Evolutionary conservation across 345 rosid species (phyloP).

Genomic region (Bruguiera sexangula): DNA sequence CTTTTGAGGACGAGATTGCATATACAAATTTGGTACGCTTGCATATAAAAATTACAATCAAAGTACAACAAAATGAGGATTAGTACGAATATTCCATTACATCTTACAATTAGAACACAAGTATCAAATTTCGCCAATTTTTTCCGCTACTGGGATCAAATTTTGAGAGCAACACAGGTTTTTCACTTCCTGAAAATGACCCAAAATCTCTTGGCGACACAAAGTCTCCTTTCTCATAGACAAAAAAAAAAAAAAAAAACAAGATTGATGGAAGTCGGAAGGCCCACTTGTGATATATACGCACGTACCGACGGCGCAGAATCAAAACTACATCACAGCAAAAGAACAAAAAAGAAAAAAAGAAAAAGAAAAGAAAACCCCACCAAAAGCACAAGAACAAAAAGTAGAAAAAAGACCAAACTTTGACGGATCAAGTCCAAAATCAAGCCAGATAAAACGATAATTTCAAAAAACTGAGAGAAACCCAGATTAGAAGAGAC

Average conservation of each 20-base stretch:
- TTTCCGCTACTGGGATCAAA: too few relatives aligned
- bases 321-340: background rate
- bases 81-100: too few relatives aligned
- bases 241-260: background rate
- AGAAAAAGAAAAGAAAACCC: background rate
- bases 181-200: too few relatives aligned
- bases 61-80: too few relatives aligned
- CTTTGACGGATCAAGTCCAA: slow-evolving; percentile 5
- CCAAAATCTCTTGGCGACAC: too few relatives aligned
- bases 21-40: too few relatives aligned
- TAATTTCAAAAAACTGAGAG: background rate
- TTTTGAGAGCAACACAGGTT: too few relatives aligned
- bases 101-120: too few relatives aligned
- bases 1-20: too few relatives aligned
- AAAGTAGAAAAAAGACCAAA: background rate
- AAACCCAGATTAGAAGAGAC: background rate
- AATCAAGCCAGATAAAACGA: background rate
- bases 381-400: background rate
- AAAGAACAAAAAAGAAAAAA: background rate
- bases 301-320: background rate
- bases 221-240: background rate
- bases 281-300: background rate
- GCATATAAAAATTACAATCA: too few relatives aligned
- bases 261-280: background rate
- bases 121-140: too few relatives aligned